Evolutionary conservation across 768 basidiomycete species (phyloP).

Genomic region (Leccinum subtestaceum): DNA sequence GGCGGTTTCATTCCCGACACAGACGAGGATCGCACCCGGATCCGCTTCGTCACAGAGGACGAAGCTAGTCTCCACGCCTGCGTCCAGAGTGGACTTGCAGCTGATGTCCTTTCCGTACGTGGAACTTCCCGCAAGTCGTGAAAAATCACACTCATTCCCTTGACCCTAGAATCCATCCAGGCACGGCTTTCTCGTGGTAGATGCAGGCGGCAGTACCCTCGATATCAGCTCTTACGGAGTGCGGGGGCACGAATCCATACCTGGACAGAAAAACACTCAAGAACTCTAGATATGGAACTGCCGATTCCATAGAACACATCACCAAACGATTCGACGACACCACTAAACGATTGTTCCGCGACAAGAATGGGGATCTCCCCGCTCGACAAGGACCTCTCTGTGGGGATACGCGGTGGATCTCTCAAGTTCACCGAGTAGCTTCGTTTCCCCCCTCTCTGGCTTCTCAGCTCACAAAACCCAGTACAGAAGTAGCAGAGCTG

Average conservation of each 20-base stretch:
- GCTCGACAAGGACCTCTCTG: too few relatives aligned
- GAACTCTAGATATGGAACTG: slow-evolving; percentile 38
- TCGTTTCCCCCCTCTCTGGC: too few relatives aligned
- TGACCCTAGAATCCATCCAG: slow-evolving; percentile 60
- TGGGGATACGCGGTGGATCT: too few relatives aligned
- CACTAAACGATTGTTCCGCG: slow-evolving; percentile 31
- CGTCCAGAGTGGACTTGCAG: slow-evolving; percentile 72
- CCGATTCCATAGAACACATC: slow-evolving; percentile 74
- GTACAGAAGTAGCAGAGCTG: slow-evolving; percentile 58
- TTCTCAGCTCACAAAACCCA: slow-evolving; percentile 9
- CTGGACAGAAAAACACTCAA: slow-evolving; percentile 80
- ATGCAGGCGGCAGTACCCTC: slow-evolving; percentile 79
- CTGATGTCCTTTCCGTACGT: slow-evolving; percentile 70
- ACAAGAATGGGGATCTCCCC: too few relatives aligned
- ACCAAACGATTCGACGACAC: slow-evolving; percentile 80
- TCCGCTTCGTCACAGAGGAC: slow-evolving; percentile 80
- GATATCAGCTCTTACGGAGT: slow-evolving; percentile 82
- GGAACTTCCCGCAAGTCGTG: background rate
- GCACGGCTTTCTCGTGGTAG: slow-evolving; percentile 75
- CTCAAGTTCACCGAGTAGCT: too few relatives aligned
- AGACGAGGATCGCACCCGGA: slow-evolving; percentile 64
- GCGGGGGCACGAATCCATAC: slow-evolving; percentile 62
- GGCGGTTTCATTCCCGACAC: slow-evolving; percentile 75
- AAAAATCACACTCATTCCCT: background rate
- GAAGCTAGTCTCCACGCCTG: slow-evolving; percentile 68